Evolutionary conservation across 164 flowering plant species (phyloP).

Genomic region (Liriodendron chinense): DNA sequence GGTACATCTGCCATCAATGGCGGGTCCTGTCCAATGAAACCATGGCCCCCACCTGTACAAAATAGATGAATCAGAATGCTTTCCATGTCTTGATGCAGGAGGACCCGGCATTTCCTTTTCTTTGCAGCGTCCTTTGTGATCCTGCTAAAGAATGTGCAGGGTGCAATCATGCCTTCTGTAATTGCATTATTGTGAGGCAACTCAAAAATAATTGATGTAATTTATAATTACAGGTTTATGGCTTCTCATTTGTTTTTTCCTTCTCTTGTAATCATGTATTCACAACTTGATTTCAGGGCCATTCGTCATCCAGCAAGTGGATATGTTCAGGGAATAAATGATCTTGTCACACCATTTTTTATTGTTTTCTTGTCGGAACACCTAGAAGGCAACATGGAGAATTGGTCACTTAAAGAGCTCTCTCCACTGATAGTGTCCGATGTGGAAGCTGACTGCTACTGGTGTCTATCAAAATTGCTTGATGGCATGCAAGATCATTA

Average conservation of each 20-base stretch:
- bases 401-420: constrained; percentile 67
- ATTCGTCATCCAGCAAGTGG: constrained; percentile 99
- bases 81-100: background rate
- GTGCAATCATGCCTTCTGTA: background rate
- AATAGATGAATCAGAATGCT: background rate
- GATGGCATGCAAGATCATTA: constrained; percentile 99
- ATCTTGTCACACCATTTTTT: constrained; percentile 92
- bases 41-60: background rate
- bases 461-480: constrained; percentile 94
- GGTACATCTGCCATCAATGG: background rate
- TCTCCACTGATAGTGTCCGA: constrained; percentile 54
- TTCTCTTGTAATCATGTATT: background rate
- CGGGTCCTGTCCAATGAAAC: background rate
- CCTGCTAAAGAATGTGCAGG: background rate
- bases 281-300: constrained; percentile 60
- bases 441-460: constrained; percentile 94
- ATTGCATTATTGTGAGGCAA: background rate
- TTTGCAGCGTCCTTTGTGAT: background rate
- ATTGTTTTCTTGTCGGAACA: constrained; percentile 92
- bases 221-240: background rate
- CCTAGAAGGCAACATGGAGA: constrained; percentile 69
- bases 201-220: background rate
- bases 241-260: background rate
- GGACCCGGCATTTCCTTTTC: background rate
- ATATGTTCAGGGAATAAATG: constrained; percentile 98